These are phyloP conservation scores for Syzygium malaccense DNA, from an alignment of 441 rosid genomes.

Conservation along the genomic window DNA sequence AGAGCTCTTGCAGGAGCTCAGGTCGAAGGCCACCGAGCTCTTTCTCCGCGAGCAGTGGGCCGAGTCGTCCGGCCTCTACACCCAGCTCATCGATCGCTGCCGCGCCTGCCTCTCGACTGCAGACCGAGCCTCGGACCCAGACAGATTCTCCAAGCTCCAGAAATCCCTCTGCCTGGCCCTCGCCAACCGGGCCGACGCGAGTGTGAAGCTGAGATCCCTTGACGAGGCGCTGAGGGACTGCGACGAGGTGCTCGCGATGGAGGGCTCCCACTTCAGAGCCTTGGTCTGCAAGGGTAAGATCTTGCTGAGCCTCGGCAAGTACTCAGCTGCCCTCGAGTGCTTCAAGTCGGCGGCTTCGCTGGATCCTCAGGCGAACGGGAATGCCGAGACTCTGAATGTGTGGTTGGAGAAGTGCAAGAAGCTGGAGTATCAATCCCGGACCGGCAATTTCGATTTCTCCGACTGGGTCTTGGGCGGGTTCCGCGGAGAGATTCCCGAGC, in stretches of 20 bases:
- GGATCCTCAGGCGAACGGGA: constrained; percentile 48
- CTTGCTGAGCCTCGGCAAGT: constrained; percentile 51
- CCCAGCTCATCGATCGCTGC: constrained; percentile 55
- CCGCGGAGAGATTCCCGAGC: constrained; percentile 55
- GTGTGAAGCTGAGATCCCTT: constrained; percentile 34
- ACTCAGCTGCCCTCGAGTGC: constrained; percentile 58
- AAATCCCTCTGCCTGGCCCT: constrained; percentile 63
- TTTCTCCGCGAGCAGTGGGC: constrained; percentile 81
- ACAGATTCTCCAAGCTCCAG: constrained; percentile 25
- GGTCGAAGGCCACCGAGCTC: constrained; percentile 75
- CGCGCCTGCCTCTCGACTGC: constrained; percentile 23
- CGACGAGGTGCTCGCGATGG: constrained; percentile 49
- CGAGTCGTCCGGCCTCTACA: constrained; percentile 49
- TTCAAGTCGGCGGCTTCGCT: constrained; percentile 42
- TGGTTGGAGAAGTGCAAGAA: constrained; percentile 69
- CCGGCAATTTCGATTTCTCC: constrained; percentile 75
- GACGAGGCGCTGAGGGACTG: constrained; percentile 51
- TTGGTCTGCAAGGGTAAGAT: constrained; percentile 75
- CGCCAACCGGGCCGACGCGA: constrained; percentile 74
- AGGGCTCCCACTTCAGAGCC: constrained; percentile 70
- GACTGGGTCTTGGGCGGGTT: constrained; percentile 74
- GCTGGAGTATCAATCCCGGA: constrained; percentile 63
- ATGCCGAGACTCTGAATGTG: constrained; percentile 40
- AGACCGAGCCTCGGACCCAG: constrained; percentile 11
- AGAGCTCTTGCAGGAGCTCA: constrained; percentile 51